phyloP scores from a whole-genome alignment of 495 filamentous ascomycete genomes.

The Alectoria sarmentosa region DNA sequence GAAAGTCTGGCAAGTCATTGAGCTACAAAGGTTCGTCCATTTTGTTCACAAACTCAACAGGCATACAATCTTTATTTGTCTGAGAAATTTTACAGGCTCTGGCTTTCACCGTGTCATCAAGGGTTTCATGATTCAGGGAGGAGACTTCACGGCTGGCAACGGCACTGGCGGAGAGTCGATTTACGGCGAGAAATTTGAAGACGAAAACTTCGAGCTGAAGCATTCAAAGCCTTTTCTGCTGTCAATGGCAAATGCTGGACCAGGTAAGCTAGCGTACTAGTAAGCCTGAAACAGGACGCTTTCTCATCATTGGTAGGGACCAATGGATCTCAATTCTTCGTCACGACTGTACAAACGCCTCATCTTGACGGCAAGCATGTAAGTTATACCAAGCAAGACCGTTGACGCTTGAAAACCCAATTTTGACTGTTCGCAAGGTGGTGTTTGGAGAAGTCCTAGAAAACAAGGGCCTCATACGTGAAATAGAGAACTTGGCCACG shows the following conservation, averaged over 20 bases:
- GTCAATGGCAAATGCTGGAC: slow-evolving; percentile 96
- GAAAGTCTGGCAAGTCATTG: slow-evolving; percentile 76
- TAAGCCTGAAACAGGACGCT: neutral
- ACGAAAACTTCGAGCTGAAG: slow-evolving; percentile 92
- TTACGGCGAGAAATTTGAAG: slow-evolving; percentile 95
- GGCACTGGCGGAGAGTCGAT: slow-evolving; percentile 96
- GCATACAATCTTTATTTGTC: neutral
- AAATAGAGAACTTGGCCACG: slow-evolving; percentile 83
- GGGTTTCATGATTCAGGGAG: slow-evolving; percentile 98
- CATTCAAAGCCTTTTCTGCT: slow-evolving; percentile 93
- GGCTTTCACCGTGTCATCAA: slow-evolving; percentile 97
- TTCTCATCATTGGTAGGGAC: slow-evolving; percentile 41
- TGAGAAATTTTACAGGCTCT: slow-evolving; percentile 45
- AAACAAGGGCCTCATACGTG: slow-evolving; percentile 83
- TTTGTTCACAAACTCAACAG: neutral
- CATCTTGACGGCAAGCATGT: slow-evolving; percentile 94
- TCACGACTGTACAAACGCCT: slow-evolving; percentile 88
- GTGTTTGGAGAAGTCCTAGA: slow-evolving; percentile 57
- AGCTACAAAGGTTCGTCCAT: slow-evolving; percentile 49
- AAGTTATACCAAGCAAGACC: neutral
- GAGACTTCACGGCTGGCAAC: slow-evolving; percentile 95
- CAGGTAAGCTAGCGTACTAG: slow-evolving; percentile 44
- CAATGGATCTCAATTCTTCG: slow-evolving; percentile 97
- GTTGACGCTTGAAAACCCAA: neutral
- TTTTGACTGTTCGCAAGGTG: slow-evolving; percentile 22